Base-by-base conservation (phyloP, 495 filamentous ascomycete genomes). In the Talaromyces nanjingensis region DNA sequence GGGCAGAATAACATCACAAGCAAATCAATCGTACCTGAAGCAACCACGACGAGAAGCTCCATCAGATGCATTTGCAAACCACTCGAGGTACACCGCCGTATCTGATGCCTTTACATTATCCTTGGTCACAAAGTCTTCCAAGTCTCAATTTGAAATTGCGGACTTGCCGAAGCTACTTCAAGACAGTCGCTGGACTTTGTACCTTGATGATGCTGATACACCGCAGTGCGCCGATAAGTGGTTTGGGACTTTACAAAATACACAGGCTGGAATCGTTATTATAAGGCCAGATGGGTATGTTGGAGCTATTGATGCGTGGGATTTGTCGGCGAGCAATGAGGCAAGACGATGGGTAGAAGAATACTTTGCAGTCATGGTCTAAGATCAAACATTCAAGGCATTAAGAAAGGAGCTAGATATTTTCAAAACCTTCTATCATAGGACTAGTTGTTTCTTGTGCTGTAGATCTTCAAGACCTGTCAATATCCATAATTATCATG, bases 211-310 rank as follows among this genome's bases (percentile, higher is more conserved):
- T 69, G 68, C 76, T 39, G 84, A 83, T 62, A 78, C 75, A 5
- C 74, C 78, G 7, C 73, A 79, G 49, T 86, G 84, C 65, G 84
- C 81, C 18, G 75, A 77, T 54, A 87, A 84, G 69, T 91, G 87
- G 87, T 74, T 86, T 29, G 87, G 84, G n/a, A 75, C 73, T 22
- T 63, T 88, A 20, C 71, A 70, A 0, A 72, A 72, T 2, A 76
- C 78, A 6, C 77, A 86, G 60, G 80, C 85, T 14, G 81, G 78
- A 27, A 78, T 89, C 29, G 81, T 85, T 53, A 83, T 85, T 67
- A 79, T 90, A 5, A 78, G 88, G 33, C 87, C 87, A 1, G 88
- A 90, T 72, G 87, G 87, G 25, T 89, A 90, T 72, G 80, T 89
- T 24, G 87, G 87, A 8, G 81, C 77, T 18, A 77, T 86, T 33